Evolutionary conservation across 768 basidiomycete species (phyloP), one percentile per base, ranked within the genome.

Genomic region (Leccinum subtestaceum): DNA sequence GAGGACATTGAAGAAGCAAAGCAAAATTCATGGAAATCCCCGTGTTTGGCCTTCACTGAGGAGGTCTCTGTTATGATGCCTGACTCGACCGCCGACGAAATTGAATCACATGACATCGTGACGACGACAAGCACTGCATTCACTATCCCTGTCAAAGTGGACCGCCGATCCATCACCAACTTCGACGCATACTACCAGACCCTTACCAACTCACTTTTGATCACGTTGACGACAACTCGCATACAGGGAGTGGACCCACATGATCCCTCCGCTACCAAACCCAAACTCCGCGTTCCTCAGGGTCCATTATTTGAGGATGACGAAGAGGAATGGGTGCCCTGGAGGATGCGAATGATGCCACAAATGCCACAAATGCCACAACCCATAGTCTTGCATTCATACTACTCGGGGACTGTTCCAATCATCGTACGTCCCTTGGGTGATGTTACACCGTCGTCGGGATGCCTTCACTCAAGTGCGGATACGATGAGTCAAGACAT

Each of bases 321-420:
- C 29, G 55, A 56, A 17, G 57, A 65, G 3, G 40, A 29, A 11
- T 65, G 63, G 56, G 59, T 55, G 27, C 56, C 53, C 5, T 60
- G 56, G 63, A 40, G 32, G 17, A 51, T 3, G 40, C 46, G 13
- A 23, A n/a, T 19, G n/a, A 27, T 4, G 9, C 8, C 15, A 5
- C 13, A 25, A 4, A 27, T 8, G 25, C 27, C 12, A 8, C 9
- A 48, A 8, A 27, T 8, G 25, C 25, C 7, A 36, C 8, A 12
- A 13, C 6, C 5, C 11, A 21, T 11, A n/a, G n/a, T n/a, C n/a
- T n/a, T n/a, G n/a, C 4, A 21, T 13, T n/a, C 48, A n/a, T 59
- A 51, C 27, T 59, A 51, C 27, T 29, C 36, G 3, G 46, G 52
- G 27, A 19, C 9, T 3, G n/a, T 38, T 10, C 46, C 21, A 8